These are phyloP conservation scores for Colletotrichum salicis DNA, from an alignment of 2,329 filamentous ascomycete species.

Conservation along the genomic window DNA sequence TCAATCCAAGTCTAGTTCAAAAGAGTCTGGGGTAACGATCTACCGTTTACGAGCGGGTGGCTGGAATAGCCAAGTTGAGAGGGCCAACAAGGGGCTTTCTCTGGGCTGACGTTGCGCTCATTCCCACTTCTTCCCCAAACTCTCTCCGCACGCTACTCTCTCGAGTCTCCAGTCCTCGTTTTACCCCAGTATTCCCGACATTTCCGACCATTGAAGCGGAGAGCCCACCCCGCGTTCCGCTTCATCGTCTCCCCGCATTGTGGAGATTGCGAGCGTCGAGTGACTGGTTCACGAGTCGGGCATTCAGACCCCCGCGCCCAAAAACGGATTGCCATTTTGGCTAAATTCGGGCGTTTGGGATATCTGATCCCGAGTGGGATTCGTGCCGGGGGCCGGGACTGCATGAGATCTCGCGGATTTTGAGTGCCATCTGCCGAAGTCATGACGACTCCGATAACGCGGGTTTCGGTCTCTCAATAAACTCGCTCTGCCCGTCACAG, in stretches of 20 bases:
- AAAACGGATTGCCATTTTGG: background rate
- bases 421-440: background rate
- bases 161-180: background rate
- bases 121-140: slow-evolving; percentile 16
- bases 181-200: slow-evolving; percentile 5
- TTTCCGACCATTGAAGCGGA: slow-evolving; percentile 3
- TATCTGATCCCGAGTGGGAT: slow-evolving; percentile 16
- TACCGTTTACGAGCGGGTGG: slow-evolving; percentile 14
- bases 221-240: background rate
- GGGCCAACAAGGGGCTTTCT: background rate
- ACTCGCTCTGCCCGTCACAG: background rate
- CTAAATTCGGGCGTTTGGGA: slow-evolving; percentile 19
- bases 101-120: slow-evolving; percentile 11
- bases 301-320: slow-evolving; percentile 6
- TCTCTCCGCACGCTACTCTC: slow-evolving; percentile 19
- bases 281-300: background rate
- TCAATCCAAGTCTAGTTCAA: background rate
- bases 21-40: background rate
- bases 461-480: background rate
- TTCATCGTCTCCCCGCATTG: slow-evolving; percentile 8
- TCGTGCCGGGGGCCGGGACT: background rate
- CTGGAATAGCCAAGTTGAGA: slow-evolving; percentile 4
- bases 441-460: slow-evolving; percentile 3
- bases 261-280: background rate
- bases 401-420: background rate